Evolutionary conservation across 306 rosid genomes (phyloP).

Genomic region (Begonia peltatifolia): DNA sequence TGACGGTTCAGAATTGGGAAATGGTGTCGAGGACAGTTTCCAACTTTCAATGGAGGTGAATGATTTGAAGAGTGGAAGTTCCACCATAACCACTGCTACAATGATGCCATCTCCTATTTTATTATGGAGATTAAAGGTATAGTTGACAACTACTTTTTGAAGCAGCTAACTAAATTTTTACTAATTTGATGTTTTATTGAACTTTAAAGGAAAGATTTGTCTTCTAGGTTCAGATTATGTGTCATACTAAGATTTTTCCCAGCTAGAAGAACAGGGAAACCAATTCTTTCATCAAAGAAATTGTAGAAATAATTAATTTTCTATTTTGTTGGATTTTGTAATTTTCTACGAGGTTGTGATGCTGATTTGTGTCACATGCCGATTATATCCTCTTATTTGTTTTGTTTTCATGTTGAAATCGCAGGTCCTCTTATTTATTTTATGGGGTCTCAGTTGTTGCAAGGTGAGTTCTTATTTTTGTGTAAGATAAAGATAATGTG

Average conservation of each 20-base stretch:
- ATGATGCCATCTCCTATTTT: slow-evolving; percentile 79
- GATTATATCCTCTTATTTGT: slow-evolving; percentile 19
- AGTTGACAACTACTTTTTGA: neutral
- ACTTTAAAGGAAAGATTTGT: no score
- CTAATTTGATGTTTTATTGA: no score
- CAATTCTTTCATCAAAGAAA: no score
- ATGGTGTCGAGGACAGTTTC: slow-evolving; percentile 53
- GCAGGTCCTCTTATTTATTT: slow-evolving; percentile 66
- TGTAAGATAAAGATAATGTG: neutral
- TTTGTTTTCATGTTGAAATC: slow-evolving; percentile 10
- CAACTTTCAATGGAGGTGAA: slow-evolving; percentile 29
- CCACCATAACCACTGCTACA: slow-evolving; percentile 25
- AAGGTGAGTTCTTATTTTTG: slow-evolving; percentile 44
- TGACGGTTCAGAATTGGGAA: slow-evolving; percentile 59
- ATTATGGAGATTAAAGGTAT: slow-evolving; percentile 90
- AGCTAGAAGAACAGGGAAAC: no score
- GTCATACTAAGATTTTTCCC: no score
- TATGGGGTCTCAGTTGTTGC: slow-evolving; percentile 85
- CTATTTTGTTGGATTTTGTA: neutral
- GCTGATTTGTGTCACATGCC: neutral
- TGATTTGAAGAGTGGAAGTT: slow-evolving; percentile 34
- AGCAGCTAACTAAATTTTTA: neutral
- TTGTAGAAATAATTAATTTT: no score
- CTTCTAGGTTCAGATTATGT: no score
- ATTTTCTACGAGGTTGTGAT: neutral